A percentile compares a stretch with the other conserved stretches of the same genome.
Evolutionary conservation across 345 rosid genomes (phyloP).

Genomic region (Eucalyptus dawsonii): DNA sequence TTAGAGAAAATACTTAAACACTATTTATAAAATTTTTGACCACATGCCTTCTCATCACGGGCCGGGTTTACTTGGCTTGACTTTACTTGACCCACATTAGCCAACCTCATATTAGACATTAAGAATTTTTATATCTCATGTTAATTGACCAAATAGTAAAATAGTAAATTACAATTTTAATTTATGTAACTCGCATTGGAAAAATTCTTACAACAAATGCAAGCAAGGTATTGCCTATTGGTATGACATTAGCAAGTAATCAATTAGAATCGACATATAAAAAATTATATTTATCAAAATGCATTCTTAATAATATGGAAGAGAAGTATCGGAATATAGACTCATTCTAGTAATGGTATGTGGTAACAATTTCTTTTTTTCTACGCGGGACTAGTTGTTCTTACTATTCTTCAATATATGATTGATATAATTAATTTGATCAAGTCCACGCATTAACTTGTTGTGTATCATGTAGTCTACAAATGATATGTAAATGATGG

Average conservation of each 20-base stretch:
- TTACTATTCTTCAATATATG: not conserved
- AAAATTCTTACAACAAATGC: not conserved
- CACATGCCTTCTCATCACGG: no score
- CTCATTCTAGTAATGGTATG: not conserved
- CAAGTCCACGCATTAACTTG: not conserved
- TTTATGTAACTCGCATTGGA: no score
- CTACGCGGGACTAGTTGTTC: not conserved
- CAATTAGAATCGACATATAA: not conserved
- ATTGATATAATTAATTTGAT: no score
- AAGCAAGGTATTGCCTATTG: not conserved
- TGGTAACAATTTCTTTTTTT: not conserved
- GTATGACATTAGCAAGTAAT: not conserved
- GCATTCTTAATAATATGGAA: not conserved
- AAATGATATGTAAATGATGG: not conserved
- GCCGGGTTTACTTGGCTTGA: no score
- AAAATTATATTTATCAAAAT: no score
- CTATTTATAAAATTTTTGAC: no score
- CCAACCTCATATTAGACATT: no score
- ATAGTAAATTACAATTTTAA: no score
- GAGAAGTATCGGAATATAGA: not conserved
- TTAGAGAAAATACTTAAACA: no score
- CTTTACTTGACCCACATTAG: no score
- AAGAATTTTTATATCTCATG: no score
- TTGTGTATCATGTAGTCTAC: not conserved
- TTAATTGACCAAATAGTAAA: no score